A percentile compares a stretch with the other conserved stretches of the same genome.
Evolutionary conservation across 495 filamentous ascomycete species (phyloP).

Genomic region (Penicillium argentinense): DNA sequence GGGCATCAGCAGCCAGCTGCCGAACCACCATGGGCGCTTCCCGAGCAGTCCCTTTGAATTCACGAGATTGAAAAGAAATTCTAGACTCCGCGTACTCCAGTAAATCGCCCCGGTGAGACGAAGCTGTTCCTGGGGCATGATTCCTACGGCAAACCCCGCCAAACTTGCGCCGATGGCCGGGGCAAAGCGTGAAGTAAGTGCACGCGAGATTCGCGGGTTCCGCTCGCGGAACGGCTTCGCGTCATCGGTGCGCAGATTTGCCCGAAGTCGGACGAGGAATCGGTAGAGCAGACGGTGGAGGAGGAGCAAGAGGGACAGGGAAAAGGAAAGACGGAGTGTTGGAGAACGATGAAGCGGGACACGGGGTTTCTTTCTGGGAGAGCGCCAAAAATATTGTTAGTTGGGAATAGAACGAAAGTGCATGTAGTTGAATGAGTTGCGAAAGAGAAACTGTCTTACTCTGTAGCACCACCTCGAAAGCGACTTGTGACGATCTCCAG

Average conservation of each 20-base stretch:
- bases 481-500: conserved; percentile 57
- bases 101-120: conserved; percentile 80
- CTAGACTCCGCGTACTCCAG: conserved; percentile 71
- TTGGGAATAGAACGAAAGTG: background rate
- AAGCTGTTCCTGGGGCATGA: conserved; percentile 75
- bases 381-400: background rate
- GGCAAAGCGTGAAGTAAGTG: conserved; percentile 77
- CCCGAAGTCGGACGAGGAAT: conserved; percentile 80
- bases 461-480: conserved; percentile 37
- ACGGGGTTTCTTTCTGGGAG: conserved; percentile 39
- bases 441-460: conserved; percentile 22
- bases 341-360: conserved; percentile 63
- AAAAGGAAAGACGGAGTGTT: conserved; percentile 74
- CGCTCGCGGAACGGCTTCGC: conserved; percentile 75
- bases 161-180: conserved; percentile 86
- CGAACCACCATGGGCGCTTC: conserved; percentile 84
- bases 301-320: conserved; percentile 79
- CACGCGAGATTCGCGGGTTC: conserved; percentile 71
- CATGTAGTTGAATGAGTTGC: no score
- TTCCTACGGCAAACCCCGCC: conserved; percentile 76
- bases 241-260: conserved; percentile 70
- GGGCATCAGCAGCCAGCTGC: conserved; percentile 94
- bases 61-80: conserved; percentile 81
- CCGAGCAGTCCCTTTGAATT: conserved; percentile 80
- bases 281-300: conserved; percentile 87